Conservation (phyloP, 495 filamentous ascomycete species). For the Amniculicola lignicola region DNA sequence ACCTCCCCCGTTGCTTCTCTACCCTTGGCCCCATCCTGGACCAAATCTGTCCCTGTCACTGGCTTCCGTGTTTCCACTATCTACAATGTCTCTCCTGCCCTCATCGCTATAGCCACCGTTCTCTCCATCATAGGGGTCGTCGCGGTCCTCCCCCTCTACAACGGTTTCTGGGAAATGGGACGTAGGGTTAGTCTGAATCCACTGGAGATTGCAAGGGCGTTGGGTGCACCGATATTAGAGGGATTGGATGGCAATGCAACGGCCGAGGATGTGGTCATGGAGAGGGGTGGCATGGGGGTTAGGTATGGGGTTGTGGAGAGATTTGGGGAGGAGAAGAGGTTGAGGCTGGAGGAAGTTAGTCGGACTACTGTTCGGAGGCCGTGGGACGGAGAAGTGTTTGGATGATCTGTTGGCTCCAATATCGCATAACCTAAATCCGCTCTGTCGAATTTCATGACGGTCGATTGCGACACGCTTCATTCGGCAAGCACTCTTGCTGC, state of each 20-base stretch:
- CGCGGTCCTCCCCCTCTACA: conserved; percentile 15
- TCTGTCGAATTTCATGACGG: too few relatives aligned
- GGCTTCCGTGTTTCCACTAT: background rate
- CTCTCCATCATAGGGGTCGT: conserved; percentile 17
- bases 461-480: too few relatives aligned
- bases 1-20: background rate
- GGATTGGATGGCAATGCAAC: conserved; percentile 27
- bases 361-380: conserved; percentile 16
- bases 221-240: conserved; percentile 27
- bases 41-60: background rate
- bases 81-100: conserved; percentile 2
- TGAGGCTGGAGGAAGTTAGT: conserved; percentile 22
- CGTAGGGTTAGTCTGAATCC: conserved; percentile 22
- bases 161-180: conserved; percentile 28
- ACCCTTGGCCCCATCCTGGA: conserved; percentile 3
- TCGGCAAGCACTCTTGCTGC: too few relatives aligned
- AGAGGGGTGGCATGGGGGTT: conserved; percentile 19
- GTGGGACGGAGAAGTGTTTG: conserved; percentile 26
- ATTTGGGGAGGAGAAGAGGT: conserved; percentile 27
- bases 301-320: conserved; percentile 26
- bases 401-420: too few relatives aligned
- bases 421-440: too few relatives aligned
- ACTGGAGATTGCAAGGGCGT: conserved; percentile 29
- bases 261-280: conserved; percentile 6
- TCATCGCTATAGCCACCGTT: conserved; percentile 13